A percentile compares a stretch with the other conserved stretches of the same genome.
phyloP scores from a whole-genome alignment of 225 moss, liverwort and hornwort species.

The Neckera pumila region DNA sequence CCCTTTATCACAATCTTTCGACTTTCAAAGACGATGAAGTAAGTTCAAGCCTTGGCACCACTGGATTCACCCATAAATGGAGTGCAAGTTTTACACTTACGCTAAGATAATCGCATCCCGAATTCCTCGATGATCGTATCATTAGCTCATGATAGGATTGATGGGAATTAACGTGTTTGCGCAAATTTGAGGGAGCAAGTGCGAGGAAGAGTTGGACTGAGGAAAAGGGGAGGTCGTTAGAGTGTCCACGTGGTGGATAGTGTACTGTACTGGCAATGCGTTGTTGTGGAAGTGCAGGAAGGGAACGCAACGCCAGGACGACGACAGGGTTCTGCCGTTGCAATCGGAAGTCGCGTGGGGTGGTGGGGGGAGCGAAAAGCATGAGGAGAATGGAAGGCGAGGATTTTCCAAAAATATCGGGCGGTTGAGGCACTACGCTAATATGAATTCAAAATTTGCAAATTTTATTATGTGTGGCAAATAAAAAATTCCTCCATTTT shows the following conservation, averaged over 20 bases:
- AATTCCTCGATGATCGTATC: not conserved
- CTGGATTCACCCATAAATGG: not conserved
- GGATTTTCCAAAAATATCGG: too few species aligned
- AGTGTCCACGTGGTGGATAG: slow-evolving; percentile 1
- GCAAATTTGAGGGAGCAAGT: not conserved
- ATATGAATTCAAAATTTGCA: too few species aligned
- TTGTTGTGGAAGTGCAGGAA: not conserved
- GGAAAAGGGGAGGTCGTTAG: not conserved
- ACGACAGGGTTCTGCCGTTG: not conserved
- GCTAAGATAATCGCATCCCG: not conserved
- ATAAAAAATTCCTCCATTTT: too few species aligned
- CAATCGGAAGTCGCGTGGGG: not conserved
- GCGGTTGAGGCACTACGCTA: too few species aligned
- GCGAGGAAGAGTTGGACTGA: not conserved
- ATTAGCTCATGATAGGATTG: not conserved
- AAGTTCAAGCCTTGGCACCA: not conserved
- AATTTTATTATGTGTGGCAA: too few species aligned
- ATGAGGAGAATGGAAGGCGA: too few species aligned
- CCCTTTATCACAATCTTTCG: not conserved
- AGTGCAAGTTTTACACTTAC: not conserved
- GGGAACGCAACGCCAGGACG: not conserved
- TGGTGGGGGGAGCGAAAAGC: too few species aligned
- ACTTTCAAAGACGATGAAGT: not conserved
- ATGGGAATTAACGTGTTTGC: not conserved
- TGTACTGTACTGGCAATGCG: not conserved